phyloP scores from a whole-genome alignment of 306 rosid species.

The Dalbergia cultrata region DNA sequence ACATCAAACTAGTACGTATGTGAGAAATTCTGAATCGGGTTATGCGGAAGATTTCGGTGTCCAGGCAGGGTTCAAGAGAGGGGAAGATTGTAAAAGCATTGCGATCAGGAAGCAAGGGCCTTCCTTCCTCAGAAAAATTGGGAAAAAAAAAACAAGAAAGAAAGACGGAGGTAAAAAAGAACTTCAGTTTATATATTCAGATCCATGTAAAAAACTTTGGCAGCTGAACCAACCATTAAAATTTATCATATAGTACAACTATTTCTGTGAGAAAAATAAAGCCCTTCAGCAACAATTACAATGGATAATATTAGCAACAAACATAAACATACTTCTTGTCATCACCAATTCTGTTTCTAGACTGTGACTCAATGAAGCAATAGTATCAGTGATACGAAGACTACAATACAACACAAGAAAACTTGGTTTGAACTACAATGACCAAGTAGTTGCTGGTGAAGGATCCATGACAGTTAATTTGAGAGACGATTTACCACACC shows the following conservation, averaged over 20 bases:
- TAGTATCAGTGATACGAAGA: slow-evolving; percentile 34
- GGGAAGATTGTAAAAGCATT: too few species aligned
- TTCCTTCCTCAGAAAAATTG: too few species aligned
- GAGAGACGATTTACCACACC: slow-evolving; percentile 38
- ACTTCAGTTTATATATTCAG: neutral
- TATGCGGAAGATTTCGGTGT: too few species aligned
- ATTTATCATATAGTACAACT: slow-evolving; percentile 26
- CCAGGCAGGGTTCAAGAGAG: too few species aligned
- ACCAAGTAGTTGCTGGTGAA: slow-evolving; percentile 40
- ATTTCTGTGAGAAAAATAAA: slow-evolving; percentile 22
- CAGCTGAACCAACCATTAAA: slow-evolving; percentile 30
- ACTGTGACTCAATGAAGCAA: slow-evolving; percentile 45
- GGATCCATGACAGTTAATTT: slow-evolving; percentile 40
- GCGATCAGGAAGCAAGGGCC: too few species aligned
- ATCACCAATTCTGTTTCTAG: slow-evolving; percentile 49
- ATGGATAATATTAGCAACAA: slow-evolving; percentile 50
- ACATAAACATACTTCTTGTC: slow-evolving; percentile 42
- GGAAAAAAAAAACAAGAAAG: too few species aligned
- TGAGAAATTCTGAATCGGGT: too few species aligned
- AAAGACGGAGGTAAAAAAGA: too few species aligned
- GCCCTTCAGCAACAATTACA: slow-evolving; percentile 47
- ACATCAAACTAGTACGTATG: too few species aligned
- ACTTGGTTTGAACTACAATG: slow-evolving; percentile 40
- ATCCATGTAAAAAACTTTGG: neutral
- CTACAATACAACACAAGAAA: slow-evolving; percentile 45